Conservation (phyloP, 202 grass and related monocot genomes). For the Panicum virgatum region DNA sequence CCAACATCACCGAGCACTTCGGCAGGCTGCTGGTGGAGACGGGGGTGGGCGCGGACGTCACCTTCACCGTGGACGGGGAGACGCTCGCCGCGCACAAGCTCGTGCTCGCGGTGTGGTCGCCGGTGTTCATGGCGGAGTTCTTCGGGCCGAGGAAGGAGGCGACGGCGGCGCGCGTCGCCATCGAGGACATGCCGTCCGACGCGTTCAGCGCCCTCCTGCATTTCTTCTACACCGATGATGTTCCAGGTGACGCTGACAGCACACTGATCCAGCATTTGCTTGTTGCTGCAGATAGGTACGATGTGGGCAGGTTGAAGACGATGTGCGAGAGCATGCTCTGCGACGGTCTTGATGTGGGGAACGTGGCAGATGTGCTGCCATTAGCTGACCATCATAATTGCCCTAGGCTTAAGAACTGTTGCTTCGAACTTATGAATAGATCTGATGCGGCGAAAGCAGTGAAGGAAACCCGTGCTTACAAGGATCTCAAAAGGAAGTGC, state of each 20-base stretch:
- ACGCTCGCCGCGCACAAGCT: neutral
- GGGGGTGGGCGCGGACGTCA: neutral
- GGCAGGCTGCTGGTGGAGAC: neutral
- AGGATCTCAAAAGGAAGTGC: no score
- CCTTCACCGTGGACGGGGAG: neutral
- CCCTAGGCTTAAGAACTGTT: neutral
- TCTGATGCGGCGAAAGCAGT: no score
- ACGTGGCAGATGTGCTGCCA: neutral
- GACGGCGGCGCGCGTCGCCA: no score
- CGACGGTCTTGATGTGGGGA: neutral
- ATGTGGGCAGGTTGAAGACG: neutral
- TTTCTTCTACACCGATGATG: neutral
- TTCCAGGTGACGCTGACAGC: neutral
- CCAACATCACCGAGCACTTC: neutral
- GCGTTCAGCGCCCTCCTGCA: neutral
- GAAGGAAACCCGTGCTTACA: no score
- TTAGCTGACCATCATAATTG: neutral
- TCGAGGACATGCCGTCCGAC: neutral
- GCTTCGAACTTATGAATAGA: neutral
- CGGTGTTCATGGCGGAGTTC: slow-evolving; percentile 5
- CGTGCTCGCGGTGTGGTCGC: neutral
- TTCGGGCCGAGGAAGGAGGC: neutral
- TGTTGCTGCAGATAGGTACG: slow-evolving; percentile 2
- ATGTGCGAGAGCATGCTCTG: neutral
- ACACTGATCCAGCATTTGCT: neutral